Conservation (phyloP, 768 basidiomycete genomes). For the Termitomyces sp. region DNA sequence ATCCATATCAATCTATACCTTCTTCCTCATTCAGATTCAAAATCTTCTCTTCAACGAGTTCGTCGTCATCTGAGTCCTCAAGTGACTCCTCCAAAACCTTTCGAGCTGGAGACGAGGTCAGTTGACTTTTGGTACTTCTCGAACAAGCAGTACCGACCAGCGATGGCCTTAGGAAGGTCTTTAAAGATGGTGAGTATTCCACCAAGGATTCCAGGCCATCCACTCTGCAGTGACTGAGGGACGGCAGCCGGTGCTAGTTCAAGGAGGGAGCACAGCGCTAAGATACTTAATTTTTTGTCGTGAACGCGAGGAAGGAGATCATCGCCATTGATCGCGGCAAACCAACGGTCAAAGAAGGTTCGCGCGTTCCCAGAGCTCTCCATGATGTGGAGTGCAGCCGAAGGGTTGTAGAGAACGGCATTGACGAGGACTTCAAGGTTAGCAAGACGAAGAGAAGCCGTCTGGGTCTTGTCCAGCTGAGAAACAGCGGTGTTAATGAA, state of each 20-base stretch:
- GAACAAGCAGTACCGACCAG: slow-evolving; percentile 34
- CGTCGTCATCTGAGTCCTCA: slow-evolving; percentile 35
- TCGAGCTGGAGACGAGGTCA: slow-evolving; percentile 36
- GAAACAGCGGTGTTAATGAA: slow-evolving; percentile 60
- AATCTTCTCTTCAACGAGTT: slow-evolving; percentile 46
- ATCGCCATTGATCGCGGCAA: slow-evolving; percentile 59
- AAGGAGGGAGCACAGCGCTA: slow-evolving; percentile 71
- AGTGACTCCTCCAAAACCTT: slow-evolving; percentile 52
- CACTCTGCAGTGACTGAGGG: slow-evolving; percentile 55
- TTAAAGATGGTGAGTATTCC: slow-evolving; percentile 73
- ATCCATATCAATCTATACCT: slow-evolving; percentile 28
- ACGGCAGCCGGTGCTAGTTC: slow-evolving; percentile 57
- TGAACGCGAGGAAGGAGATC: slow-evolving; percentile 75
- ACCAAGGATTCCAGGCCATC: slow-evolving; percentile 72
- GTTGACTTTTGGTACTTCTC: not conserved
- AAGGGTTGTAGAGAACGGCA: slow-evolving; percentile 77
- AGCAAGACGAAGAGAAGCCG: slow-evolving; percentile 60
- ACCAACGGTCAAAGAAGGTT: slow-evolving; percentile 84
- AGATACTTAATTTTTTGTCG: slow-evolving; percentile 80
- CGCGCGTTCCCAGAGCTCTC: slow-evolving; percentile 60
- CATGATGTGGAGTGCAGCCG: slow-evolving; percentile 71
- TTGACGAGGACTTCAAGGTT: slow-evolving; percentile 84
- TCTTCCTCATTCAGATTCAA: slow-evolving; percentile 67
- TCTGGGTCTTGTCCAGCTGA: slow-evolving; percentile 56
- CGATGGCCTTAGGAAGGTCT: slow-evolving; percentile 69